Evolutionary conservation across 495 filamentous ascomycete species (phyloP).

Genomic region (Aspergillus sclerotioniger): DNA sequence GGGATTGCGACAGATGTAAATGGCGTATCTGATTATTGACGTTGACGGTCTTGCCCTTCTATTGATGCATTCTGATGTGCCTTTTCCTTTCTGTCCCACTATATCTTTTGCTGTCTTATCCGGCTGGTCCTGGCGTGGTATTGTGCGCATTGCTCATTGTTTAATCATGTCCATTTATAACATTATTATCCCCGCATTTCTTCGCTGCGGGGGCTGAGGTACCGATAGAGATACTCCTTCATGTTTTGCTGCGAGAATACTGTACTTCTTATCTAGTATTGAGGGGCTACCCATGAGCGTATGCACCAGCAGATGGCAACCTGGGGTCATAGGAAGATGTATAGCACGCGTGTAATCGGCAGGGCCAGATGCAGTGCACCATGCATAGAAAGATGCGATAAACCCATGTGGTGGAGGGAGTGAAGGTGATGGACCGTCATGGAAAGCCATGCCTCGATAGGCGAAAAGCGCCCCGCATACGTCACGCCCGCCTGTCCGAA

Average conservation of each 20-base stretch:
- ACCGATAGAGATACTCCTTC: conserved; percentile 30
- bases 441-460: conserved; percentile 4
- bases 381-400: not conserved
- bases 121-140: conserved; percentile 47
- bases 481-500: conserved; percentile 34
- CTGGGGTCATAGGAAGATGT: not conserved
- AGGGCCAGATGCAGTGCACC: not conserved
- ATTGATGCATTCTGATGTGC: conserved; percentile 27
- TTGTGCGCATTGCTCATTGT: conserved; percentile 25
- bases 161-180: conserved; percentile 16
- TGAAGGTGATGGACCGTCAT: conserved; percentile 9
- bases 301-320: not conserved
- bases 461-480: conserved; percentile 45
- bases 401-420: not conserved
- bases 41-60: conserved; percentile 17
- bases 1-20: conserved; percentile 74
- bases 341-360: too few relatives aligned
- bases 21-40: conserved; percentile 2
- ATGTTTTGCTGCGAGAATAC: conserved; percentile 9
- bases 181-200: conserved; percentile 8
- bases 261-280: not conserved
- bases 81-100: conserved; percentile 20
- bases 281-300: not conserved
- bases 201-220: conserved; percentile 13
- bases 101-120: conserved; percentile 18